Conservation (phyloP, 257 asterid species). For the Solanum ossicruentum region DNA sequence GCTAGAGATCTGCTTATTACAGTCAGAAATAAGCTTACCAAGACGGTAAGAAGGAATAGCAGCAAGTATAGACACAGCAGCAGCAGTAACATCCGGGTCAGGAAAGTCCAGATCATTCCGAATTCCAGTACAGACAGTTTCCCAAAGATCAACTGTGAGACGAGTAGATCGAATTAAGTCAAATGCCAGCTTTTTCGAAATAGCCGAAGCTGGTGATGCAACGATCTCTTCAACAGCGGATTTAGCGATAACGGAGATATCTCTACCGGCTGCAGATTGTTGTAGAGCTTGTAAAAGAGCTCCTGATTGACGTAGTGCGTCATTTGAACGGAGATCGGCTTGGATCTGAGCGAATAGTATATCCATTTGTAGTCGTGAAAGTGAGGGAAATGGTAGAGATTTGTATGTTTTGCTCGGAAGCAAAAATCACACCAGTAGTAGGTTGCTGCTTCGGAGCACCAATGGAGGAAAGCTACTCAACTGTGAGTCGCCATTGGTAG, state of each 20-base stretch:
- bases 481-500: background rate
- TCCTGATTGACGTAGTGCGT: slow-evolving; percentile 85
- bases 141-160: slow-evolving; percentile 80
- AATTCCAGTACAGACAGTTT: slow-evolving; percentile 60
- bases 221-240: slow-evolving; percentile 91
- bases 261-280: slow-evolving; percentile 90
- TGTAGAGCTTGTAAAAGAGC: slow-evolving; percentile 89
- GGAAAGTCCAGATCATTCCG: slow-evolving; percentile 81
- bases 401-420: background rate
- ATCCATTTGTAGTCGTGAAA: slow-evolving; percentile 31
- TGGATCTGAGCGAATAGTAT: slow-evolving; percentile 85
- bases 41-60: slow-evolving; percentile 82
- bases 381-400: background rate
- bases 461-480: background rate
- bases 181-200: slow-evolving; percentile 78
- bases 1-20: slow-evolving; percentile 60
- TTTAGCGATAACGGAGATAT: slow-evolving; percentile 77
- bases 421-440: background rate
- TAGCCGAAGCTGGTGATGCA: slow-evolving; percentile 87
- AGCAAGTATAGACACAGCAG: slow-evolving; percentile 76
- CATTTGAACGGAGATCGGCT: slow-evolving; percentile 85
- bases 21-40: slow-evolving; percentile 64
- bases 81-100: slow-evolving; percentile 85
- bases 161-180: slow-evolving; percentile 84
- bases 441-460: background rate